Evolutionary conservation across 2,329 filamentous ascomycete species (phyloP), one percentile per base, ranked within the genome.

Genomic region (Blastomyces silverae): DNA sequence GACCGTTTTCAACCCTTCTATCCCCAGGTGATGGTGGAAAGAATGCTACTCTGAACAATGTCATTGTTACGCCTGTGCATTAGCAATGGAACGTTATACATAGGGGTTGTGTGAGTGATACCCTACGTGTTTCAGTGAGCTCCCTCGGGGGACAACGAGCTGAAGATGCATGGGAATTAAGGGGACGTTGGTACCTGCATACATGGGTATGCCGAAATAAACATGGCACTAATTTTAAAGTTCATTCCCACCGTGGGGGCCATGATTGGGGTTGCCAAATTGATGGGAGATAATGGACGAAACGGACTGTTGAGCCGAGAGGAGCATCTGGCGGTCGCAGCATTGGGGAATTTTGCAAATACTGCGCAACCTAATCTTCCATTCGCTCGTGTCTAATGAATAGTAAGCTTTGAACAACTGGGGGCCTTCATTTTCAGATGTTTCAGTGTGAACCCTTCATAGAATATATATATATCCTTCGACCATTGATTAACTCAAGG

Each of bases 11-110:
- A 17, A 28, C 20, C 11, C 15, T 34, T 56, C 31, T 37, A 5
- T 31, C 52, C 52, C 25, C 6, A n/a, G 44, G 17, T 20, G 20
- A 22, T n/a, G 44, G 20, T n/a, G 6, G 44, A 15, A 52, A 52
- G 11, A 55, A 56, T 34, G 53, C 13, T 17, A 56, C 31, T 37
- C 28, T 34, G 5, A 56, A 56, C 28, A 56, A 56, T n/a, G n/a
- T 8, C 31, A 37, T 56, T 56, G 28, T 37, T n/a, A 37, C 53
- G 31, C 17, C 17, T 56, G 1, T 37, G 53, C 28, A 56, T 56
- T 37, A 56, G 53, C 28, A 34, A 56, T 56, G 28, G 53, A 56
- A 56, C 53, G 31, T 31, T 34, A 56, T 56, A 56, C 15, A 56
- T 17, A 28, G 25, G 25, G 50, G n/a, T 2, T 17, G 52, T 1